A percentile compares a stretch with the other conserved stretches of the same genome.
Evolutionary conservation across 2,329 filamentous ascomycete species (phyloP).

Genomic region (Davidsoniella virescens): DNA sequence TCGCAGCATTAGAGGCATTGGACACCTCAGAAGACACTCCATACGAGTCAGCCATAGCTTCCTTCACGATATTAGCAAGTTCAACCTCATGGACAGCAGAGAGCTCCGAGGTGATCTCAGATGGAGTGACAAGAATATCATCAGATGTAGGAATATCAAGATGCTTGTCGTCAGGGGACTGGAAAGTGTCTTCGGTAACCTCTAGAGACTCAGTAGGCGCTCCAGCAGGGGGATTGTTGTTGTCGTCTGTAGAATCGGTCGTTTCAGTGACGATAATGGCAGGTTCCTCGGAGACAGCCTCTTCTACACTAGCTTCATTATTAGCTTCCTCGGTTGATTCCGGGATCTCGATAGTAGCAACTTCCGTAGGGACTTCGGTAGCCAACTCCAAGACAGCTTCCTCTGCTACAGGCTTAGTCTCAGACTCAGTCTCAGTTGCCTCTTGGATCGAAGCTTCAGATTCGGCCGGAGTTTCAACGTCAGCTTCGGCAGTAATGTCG

Average conservation of each 20-base stretch:
- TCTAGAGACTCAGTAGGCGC: constrained; percentile 21
- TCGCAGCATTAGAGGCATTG: constrained; percentile 1
- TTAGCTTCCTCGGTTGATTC: background rate
- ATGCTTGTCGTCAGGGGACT: background rate
- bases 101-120: constrained; percentile 5
- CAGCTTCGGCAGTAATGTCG: background rate
- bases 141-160: background rate
- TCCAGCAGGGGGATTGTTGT: background rate
- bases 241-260: background rate
- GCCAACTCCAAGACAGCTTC: background rate
- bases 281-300: background rate
- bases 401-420: background rate
- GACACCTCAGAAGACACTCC: background rate
- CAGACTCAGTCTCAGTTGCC: constrained; percentile 8
- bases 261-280: constrained; percentile 28
- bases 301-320: background rate
- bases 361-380: background rate
- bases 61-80: constrained; percentile 1
- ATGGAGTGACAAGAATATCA: background rate
- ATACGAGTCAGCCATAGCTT: background rate
- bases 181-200: constrained; percentile 19
- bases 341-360: background rate
- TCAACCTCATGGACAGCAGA: constrained; percentile 4
- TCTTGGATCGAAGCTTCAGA: constrained; percentile 11
- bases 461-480: background rate